A percentile compares a stretch with the other conserved stretches of the same genome.
Evolutionary conservation across 257 asterid genomes (phyloP).

Genomic region (Eucommia ulmoides): DNA sequence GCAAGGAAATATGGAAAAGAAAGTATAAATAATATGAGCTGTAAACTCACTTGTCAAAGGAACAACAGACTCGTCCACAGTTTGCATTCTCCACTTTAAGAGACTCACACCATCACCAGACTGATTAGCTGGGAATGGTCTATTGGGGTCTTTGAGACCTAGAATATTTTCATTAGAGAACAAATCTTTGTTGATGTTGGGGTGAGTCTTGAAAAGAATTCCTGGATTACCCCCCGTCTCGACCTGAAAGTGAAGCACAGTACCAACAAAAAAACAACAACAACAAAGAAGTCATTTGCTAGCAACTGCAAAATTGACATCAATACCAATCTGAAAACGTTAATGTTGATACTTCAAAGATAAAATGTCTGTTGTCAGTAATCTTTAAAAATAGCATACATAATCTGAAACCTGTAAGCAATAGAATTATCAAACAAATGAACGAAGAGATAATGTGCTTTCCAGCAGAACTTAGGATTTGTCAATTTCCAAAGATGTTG

Average conservation of each 20-base stretch:
- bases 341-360: no score
- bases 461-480: no score
- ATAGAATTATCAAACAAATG: no score
- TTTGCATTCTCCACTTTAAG: slow-evolving; percentile 94
- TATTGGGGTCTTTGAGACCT: slow-evolving; percentile 69
- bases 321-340: no score
- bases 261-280: slow-evolving; percentile 3
- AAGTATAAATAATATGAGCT: neutral
- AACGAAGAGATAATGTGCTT: no score
- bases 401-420: no score
- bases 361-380: no score
- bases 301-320: no score
- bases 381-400: no score
- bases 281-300: no score
- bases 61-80: slow-evolving; percentile 68
- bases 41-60: slow-evolving; percentile 72
- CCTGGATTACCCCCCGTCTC: slow-evolving; percentile 76
- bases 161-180: slow-evolving; percentile 67
- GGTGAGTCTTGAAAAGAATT: slow-evolving; percentile 80
- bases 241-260: slow-evolving; percentile 38
- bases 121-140: slow-evolving; percentile 76
- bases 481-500: no score
- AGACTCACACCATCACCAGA: slow-evolving; percentile 75
- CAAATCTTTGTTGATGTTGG: slow-evolving; percentile 80
- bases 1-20: neutral